phyloP scores from a whole-genome alignment of 1,139 yeast genomes.

The Hyphopichia fennica region DNA sequence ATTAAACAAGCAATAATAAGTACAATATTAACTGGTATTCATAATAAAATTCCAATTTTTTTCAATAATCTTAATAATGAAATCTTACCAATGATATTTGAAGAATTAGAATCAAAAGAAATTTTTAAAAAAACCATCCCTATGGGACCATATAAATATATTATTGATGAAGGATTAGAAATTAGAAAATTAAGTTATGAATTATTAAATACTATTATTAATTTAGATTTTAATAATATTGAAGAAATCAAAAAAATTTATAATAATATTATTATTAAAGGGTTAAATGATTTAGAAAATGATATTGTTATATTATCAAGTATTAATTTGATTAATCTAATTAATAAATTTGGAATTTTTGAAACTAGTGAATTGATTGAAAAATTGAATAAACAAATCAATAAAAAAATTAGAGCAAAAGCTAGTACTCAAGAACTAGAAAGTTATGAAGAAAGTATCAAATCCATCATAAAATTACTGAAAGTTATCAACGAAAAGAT shows the following conservation, averaged over 20 bases:
- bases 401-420: slow-evolving; percentile 38
- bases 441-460: slow-evolving; percentile 31
- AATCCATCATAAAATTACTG: slow-evolving; percentile 26
- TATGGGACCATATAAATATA: slow-evolving; percentile 88
- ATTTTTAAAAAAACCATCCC: slow-evolving; percentile 66
- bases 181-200: slow-evolving; percentile 76
- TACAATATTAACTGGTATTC: slow-evolving; percentile 60
- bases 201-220: slow-evolving; percentile 55
- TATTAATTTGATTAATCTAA: slow-evolving; percentile 30
- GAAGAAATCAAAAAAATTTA: slow-evolving; percentile 20
- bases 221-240: slow-evolving; percentile 12
- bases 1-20: slow-evolving; percentile 59
- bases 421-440: slow-evolving; percentile 47
- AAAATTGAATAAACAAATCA: slow-evolving; percentile 27
- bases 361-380: slow-evolving; percentile 20
- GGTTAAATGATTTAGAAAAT: slow-evolving; percentile 38
- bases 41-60: slow-evolving; percentile 59
- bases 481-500: slow-evolving; percentile 16
- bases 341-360: slow-evolving; percentile 20
- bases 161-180: slow-evolving; percentile 76
- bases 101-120: slow-evolving; percentile 56
- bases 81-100: slow-evolving; percentile 58
- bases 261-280: slow-evolving; percentile 28
- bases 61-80: slow-evolving; percentile 66
- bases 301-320: slow-evolving; percentile 42